These are phyloP conservation scores for Malus domestica DNA, from an alignment of 306 rosid species.

Conservation along the genomic window ASM211411v1 NC_041801.1:10413501-10414000, in stretches of 20 bases:
- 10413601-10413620: too few relatives aligned
- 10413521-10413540: background rate
- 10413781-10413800: background rate
- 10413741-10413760: background rate
- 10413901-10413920: too few relatives aligned
- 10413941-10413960: background rate
- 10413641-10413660: background rate
- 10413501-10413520: slow-evolving; percentile 6
- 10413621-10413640: background rate
- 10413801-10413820: too few relatives aligned
- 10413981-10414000: background rate
- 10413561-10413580: too few relatives aligned
- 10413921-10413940: background rate
- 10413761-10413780: background rate
- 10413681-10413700: background rate
- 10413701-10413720: background rate
- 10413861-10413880: background rate
- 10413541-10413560: background rate
- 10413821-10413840: background rate
- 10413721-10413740: background rate
- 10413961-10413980: background rate
- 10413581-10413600: too few relatives aligned
- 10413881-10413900: background rate
- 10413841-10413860: background rate
- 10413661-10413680: background rate